phyloP scores from a whole-genome alignment of 768 basidiomycete species.

The Tulasnella sp. region DNA sequence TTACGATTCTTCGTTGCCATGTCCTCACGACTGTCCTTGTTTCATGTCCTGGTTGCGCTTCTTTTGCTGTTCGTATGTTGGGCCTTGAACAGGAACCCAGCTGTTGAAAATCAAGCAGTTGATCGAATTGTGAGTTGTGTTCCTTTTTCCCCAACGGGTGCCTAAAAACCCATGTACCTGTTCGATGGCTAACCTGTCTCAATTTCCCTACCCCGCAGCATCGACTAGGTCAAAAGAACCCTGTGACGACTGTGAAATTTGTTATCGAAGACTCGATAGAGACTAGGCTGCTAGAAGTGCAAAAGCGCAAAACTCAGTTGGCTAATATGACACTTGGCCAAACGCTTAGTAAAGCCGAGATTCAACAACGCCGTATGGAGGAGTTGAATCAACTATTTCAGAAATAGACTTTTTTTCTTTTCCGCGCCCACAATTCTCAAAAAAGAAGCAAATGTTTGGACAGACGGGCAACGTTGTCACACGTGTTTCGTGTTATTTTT shows the following conservation, averaged over 20 bases:
- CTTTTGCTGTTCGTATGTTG: constrained; percentile 4
- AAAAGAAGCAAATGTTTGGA: too few relatives aligned
- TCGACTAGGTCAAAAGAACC: constrained; percentile 85
- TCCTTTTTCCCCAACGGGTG: not conserved
- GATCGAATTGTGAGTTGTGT: constrained; percentile 73
- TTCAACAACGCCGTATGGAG: constrained; percentile 76
- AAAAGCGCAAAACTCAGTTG: constrained; percentile 85
- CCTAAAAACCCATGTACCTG: not conserved
- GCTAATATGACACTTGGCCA: constrained; percentile 90
- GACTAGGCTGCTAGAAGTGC: constrained; percentile 80
- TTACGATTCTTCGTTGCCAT: too few relatives aligned
- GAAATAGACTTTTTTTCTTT: too few relatives aligned
- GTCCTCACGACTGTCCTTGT: too few relatives aligned
- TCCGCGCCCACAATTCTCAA: too few relatives aligned
- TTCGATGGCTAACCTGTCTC: constrained; percentile 4
- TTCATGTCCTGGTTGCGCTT: not conserved
- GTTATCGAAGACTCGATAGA: constrained; percentile 95
- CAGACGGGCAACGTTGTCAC: too few relatives aligned
- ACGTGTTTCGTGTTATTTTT: too few relatives aligned
- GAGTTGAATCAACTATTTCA: constrained; percentile 72
- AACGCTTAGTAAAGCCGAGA: constrained; percentile 74
- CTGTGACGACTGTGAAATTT: constrained; percentile 82
- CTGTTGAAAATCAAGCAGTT: constrained; percentile 94
- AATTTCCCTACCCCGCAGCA: constrained; percentile 44
- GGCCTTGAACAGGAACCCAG: constrained; percentile 63